Base-by-base conservation (phyloP, 805 yeast genomes). In the Candida yuanshanica region DNA sequence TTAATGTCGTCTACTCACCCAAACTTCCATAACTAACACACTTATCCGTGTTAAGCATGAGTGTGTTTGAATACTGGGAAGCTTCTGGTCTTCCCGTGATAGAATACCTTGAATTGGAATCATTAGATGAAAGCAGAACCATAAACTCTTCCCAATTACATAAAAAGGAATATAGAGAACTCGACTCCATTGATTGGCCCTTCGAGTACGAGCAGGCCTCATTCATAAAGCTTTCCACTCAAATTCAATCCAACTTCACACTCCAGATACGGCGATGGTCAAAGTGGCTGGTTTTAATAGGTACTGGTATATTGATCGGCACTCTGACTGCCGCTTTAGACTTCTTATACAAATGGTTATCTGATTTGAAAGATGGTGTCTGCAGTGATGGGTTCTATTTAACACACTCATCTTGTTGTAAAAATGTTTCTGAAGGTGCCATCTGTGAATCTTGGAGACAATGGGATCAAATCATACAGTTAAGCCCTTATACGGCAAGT, bases 141-240 rank as follows among this genome's bases (percentile, higher is more conserved):
- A 5, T 18, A 5, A 8, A 14, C 3, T 14, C 31, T 5, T 14
- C 29, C 18, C 45, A 32, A 20, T 38, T 27, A 14, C 32, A 32
- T 13, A 38, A 24, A 22, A 48, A 51, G 38, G 43, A 42, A 3
- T 72, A 74, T 47, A 66, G 61, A 22, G 57, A 69, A 46, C 59
- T 64, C 36, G 63, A 73, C 16, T 67, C 67, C 38, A 74, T 77
- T 17, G 79, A 76, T 46, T 77, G 83, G 83, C 60, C 65, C 33
- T 62, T 59, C 33, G 81, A 76, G 47, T 67, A 74, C 20, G 37
- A 48, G 31, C 33, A 50, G 37, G 45, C 36, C 4, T 20, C 25
- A 9, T 13, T 12, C 10, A 16, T 10, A 35, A 36, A 12, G 7
- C 29, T 5, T 17, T 24, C 27, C 13, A 23, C 23, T 8, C 33